Percentiles rank a stretch among this genome's conserved stretches.
Evolutionary conservation across 202 grass and related monocot species (phyloP).

Genomic region (Miscanthus sacchariflorus): DNA sequence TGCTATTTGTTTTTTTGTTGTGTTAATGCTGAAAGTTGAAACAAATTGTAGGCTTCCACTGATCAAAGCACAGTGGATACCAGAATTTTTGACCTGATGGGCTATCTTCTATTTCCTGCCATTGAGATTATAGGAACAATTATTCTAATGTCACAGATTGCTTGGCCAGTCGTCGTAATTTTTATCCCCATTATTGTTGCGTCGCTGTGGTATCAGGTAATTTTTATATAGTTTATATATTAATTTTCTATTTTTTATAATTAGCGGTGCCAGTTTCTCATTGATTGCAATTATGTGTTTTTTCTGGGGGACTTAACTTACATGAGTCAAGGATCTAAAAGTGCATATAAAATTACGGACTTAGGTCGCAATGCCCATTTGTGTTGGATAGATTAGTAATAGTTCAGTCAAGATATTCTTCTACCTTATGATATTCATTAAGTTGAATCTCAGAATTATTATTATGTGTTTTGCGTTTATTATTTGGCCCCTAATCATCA

Average conservation of each 20-base stretch:
- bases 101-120: slow-evolving; percentile 50
- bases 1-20: not conserved
- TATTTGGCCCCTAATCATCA: slow-evolving; percentile 3
- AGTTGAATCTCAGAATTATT: too few species aligned
- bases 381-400: too few species aligned
- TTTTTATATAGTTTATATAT: not conserved
- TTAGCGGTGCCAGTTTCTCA: not conserved
- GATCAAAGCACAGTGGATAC: slow-evolving; percentile 76
- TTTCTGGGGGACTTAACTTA: too few species aligned
- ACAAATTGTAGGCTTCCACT: slow-evolving; percentile 60
- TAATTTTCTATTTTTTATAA: not conserved
- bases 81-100: slow-evolving; percentile 49
- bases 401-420: too few species aligned
- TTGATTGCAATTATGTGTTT: not conserved
- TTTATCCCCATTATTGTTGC: slow-evolving; percentile 65
- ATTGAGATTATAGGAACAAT: slow-evolving; percentile 67
- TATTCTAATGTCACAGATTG: slow-evolving; percentile 65
- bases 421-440: too few species aligned
- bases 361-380: too few species aligned
- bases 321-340: too few species aligned
- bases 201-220: slow-evolving; percentile 82
- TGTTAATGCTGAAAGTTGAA: not conserved
- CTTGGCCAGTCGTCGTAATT: slow-evolving; percentile 76
- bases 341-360: too few species aligned
- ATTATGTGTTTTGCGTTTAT: not conserved